A percentile compares a stretch with the other conserved stretches of the same genome.
These are phyloP conservation scores for Trichoderma sp. DNA, from an alignment of 2,329 filamentous ascomycete species.

Conservation along the genomic window DNA sequence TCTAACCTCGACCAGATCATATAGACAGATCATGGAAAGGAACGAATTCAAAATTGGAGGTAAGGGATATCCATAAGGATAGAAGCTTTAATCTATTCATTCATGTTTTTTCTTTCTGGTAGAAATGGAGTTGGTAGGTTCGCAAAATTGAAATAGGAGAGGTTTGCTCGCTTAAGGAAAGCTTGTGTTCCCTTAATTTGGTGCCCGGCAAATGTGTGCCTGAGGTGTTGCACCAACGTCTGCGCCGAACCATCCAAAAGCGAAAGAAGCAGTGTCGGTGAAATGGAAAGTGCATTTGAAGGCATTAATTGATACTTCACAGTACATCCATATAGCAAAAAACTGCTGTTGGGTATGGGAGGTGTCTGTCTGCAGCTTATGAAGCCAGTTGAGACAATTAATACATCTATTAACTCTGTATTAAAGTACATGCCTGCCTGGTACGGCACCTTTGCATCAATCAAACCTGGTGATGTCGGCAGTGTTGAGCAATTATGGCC, in stretches of 20 bases:
- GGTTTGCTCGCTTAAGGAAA: neutral
- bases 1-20: constrained; percentile 6
- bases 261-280: neutral
- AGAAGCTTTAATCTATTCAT: neutral
- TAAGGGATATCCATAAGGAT: neutral
- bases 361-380: too few relatives aligned
- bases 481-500: neutral
- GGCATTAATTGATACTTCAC: neutral
- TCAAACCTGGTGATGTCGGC: neutral
- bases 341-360: neutral
- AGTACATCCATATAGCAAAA: neutral
- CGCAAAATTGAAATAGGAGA: neutral
- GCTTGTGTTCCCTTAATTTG: neutral
- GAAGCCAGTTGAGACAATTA: neutral
- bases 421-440: neutral
- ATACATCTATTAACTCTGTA: neutral
- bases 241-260: neutral
- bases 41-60: neutral
- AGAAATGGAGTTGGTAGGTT: neutral
- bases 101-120: neutral
- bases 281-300: neutral
- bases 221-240: neutral
- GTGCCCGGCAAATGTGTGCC: neutral
- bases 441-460: too few relatives aligned
- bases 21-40: neutral